A percentile compares a stretch with the other conserved stretches of the same genome.
Evolutionary conservation across 1,284 basidiomycete species (phyloP).

Genomic region (Papiliotrema fonsecae): DNA sequence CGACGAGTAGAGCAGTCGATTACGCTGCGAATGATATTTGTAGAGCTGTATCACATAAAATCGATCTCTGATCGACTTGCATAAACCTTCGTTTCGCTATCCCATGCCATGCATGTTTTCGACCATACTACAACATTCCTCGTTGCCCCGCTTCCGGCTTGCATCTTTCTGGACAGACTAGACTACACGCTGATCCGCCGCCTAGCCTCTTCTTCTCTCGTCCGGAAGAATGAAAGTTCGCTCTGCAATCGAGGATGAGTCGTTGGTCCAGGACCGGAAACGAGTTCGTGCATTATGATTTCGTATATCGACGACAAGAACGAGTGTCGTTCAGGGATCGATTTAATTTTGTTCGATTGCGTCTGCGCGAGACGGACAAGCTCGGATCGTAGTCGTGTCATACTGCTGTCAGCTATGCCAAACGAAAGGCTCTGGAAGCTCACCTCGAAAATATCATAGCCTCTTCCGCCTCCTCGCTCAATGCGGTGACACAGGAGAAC

Average conservation of each 20-base stretch:
- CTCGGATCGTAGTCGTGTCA: conserved; percentile 79
- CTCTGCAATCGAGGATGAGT: conserved; percentile 57
- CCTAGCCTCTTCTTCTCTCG: conserved; percentile 57
- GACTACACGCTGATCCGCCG: conserved; percentile 45
- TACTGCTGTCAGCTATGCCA: conserved; percentile 50
- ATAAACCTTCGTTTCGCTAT: too few species aligned
- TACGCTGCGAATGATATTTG: too few species aligned
- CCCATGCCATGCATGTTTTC: too few species aligned
- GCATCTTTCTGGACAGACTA: too few species aligned
- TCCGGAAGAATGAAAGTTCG: conserved; percentile 59
- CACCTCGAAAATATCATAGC: conserved; percentile 93
- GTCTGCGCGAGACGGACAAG: conserved; percentile 69
- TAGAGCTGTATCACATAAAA: too few species aligned
- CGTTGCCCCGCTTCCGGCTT: too few species aligned
- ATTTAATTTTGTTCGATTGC: conserved; percentile 65
- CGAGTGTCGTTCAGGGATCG: conserved; percentile 56
- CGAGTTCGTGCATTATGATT: conserved; percentile 67
- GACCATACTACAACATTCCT: too few species aligned
- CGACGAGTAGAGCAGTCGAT: conserved; percentile 30
- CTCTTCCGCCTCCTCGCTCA: conserved; percentile 79
- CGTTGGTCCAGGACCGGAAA: conserved; percentile 51
- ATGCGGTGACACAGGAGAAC: conserved; percentile 71
- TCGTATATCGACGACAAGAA: conserved; percentile 71
- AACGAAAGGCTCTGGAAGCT: conserved; percentile 7
- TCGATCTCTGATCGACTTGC: too few species aligned